A percentile compares a stretch with the other conserved stretches of the same genome.
Evolutionary conservation across 225 moss, liverwort and hornwort genomes (phyloP).

Genomic region (Polytrichum commune): DNA sequence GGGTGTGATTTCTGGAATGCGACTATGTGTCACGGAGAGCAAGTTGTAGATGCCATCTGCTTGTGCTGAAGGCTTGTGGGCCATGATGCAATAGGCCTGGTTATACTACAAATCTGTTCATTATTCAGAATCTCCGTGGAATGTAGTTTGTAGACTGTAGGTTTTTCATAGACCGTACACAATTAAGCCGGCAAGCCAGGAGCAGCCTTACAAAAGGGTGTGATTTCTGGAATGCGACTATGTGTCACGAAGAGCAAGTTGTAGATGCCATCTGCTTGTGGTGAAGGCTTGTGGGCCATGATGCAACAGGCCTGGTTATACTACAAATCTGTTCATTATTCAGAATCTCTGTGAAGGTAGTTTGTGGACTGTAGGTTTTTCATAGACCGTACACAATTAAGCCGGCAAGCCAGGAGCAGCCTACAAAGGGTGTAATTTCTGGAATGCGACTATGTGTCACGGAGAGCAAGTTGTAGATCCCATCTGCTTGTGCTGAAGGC

Average conservation of each 20-base stretch:
- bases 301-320: slow-evolving; percentile 8
- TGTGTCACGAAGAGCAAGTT: slow-evolving; percentile 4
- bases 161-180: no score
- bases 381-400: neutral
- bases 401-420: neutral
- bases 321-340: neutral
- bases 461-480: no score
- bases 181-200: no score
- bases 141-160: no score
- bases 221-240: slow-evolving; percentile 3
- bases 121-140: no score
- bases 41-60: neutral
- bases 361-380: no score
- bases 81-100: no score
- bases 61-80: neutral
- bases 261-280: slow-evolving; percentile 1
- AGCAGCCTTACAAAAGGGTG: no score
- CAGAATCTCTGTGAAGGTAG: no score
- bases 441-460: no score
- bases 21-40: neutral
- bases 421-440: neutral
- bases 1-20: neutral
- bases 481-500: no score
- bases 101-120: no score
- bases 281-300: slow-evolving; percentile 9